Conservation (phyloP, 306 rosid species). For the Castanospermum australe region DNA sequence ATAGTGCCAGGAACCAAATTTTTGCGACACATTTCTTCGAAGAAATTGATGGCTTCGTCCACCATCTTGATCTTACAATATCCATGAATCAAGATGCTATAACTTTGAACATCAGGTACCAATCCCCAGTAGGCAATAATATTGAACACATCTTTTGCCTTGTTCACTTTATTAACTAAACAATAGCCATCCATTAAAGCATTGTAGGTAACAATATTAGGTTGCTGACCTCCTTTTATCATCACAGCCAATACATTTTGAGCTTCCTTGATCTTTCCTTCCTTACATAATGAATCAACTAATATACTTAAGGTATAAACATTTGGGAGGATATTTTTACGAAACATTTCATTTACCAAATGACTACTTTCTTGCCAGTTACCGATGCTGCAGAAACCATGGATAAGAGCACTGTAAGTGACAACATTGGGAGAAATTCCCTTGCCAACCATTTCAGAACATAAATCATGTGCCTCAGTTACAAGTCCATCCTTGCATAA, state of each 20-base stretch:
- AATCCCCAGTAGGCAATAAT: no score
- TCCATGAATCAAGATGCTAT: no score
- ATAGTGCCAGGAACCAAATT: neutral
- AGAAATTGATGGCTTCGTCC: no score
- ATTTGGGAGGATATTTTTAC: neutral
- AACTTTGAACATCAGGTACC: no score
- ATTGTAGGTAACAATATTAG: no score
- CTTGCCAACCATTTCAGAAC: neutral
- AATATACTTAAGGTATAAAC: neutral
- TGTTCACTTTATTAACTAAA: no score
- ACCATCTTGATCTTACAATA: no score
- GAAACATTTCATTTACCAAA: slow-evolving; percentile 2
- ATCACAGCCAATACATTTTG: neutral
- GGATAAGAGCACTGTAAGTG: neutral
- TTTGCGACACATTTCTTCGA: no score
- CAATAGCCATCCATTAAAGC: no score
- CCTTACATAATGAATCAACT: slow-evolving; percentile 1
- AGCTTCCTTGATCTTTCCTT: neutral
- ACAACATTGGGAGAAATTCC: neutral
- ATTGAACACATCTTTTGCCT: no score
- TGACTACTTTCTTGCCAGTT: neutral
- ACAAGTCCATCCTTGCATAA: neutral
- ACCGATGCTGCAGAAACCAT: neutral
- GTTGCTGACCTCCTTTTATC: no score
- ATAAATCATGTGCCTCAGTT: neutral